These are phyloP conservation scores for Epichloe bromicola DNA, from an alignment of 2,329 filamentous ascomycete genomes.

Conservation along the genomic window DNA sequence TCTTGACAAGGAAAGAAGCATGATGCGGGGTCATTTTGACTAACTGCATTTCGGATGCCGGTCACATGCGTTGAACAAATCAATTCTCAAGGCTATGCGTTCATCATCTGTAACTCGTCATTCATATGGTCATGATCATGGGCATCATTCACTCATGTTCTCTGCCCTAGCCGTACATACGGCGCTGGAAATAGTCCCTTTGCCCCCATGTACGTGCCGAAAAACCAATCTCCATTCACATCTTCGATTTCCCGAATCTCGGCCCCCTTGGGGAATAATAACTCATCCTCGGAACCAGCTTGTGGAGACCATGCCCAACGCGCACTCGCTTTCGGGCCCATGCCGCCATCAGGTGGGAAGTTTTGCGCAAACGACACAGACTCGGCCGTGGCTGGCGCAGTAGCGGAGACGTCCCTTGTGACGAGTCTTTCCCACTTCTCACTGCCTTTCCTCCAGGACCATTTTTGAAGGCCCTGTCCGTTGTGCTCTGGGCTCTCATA, in stretches of 20 bases:
- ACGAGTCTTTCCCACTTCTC: slow-evolving; percentile 33
- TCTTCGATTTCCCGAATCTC: slow-evolving; percentile 75
- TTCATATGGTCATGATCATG: background rate
- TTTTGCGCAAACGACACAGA: slow-evolving; percentile 14
- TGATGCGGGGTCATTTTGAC: no score
- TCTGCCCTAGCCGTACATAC: slow-evolving; percentile 40
- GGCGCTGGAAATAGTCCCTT: slow-evolving; percentile 70
- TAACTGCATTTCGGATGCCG: no score
- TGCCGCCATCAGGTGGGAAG: slow-evolving; percentile 66
- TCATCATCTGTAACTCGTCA: background rate
- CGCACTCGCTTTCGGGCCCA: slow-evolving; percentile 50
- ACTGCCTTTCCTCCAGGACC: slow-evolving; percentile 36
- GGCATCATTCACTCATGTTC: background rate
- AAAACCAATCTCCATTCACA: slow-evolving; percentile 84
- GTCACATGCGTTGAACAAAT: no score
- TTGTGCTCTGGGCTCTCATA: slow-evolving; percentile 23
- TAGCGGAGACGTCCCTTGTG: slow-evolving; percentile 35
- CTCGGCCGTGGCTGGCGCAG: slow-evolving; percentile 22
- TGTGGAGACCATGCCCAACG: slow-evolving; percentile 70
- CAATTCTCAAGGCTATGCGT: slow-evolving; percentile 30
- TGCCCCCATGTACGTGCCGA: slow-evolving; percentile 70
- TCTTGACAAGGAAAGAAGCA: no score
- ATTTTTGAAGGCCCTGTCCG: slow-evolving; percentile 29
- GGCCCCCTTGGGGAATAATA: slow-evolving; percentile 72
- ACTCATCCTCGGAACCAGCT: slow-evolving; percentile 53